These are phyloP conservation scores for Penicillium soppii DNA, from an alignment of 495 filamentous ascomycete genomes.

Conservation along the genomic window DNA sequence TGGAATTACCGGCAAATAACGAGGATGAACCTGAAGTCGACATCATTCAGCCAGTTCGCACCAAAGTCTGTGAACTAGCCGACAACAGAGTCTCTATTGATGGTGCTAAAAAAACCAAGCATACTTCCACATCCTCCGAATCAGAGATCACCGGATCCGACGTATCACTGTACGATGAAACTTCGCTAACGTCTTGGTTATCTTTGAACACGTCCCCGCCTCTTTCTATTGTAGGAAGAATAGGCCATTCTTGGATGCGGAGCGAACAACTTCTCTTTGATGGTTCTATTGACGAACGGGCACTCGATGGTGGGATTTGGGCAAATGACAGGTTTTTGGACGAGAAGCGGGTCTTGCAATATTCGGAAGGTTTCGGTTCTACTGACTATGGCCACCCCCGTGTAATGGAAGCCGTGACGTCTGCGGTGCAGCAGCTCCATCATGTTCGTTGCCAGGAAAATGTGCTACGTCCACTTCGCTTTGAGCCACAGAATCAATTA, in stretches of 20 bases:
- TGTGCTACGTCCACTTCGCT: slow-evolving; percentile 27
- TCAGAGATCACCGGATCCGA: slow-evolving; percentile 23
- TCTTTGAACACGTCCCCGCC: slow-evolving; percentile 5
- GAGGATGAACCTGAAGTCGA: neutral
- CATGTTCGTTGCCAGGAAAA: slow-evolving; percentile 30
- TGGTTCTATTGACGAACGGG: slow-evolving; percentile 6
- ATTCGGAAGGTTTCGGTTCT: neutral
- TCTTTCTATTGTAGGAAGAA: neutral
- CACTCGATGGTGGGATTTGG: slow-evolving; percentile 5
- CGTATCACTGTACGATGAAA: slow-evolving; percentile 6
- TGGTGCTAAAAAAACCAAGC: neutral
- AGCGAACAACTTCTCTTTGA: slow-evolving; percentile 3
- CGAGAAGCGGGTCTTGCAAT: slow-evolving; percentile 3
- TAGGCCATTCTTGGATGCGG: neutral
- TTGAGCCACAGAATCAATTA: slow-evolving; percentile 29
- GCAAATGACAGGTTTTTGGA: slow-evolving; percentile 1
- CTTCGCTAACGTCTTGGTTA: slow-evolving; percentile 6
- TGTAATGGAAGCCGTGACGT: slow-evolving; percentile 26
- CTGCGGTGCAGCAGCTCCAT: slow-evolving; percentile 32
- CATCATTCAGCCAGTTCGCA: neutral
- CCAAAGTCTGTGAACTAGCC: neutral
- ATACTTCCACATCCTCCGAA: slow-evolving; percentile 19
- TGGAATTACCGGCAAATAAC: neutral
- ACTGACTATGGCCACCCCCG: slow-evolving; percentile 9
- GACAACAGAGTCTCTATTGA: neutral